These are phyloP conservation scores for Drosera capensis DNA, from an alignment of 148 eudicot species.

Conservation along the genomic window DNA sequence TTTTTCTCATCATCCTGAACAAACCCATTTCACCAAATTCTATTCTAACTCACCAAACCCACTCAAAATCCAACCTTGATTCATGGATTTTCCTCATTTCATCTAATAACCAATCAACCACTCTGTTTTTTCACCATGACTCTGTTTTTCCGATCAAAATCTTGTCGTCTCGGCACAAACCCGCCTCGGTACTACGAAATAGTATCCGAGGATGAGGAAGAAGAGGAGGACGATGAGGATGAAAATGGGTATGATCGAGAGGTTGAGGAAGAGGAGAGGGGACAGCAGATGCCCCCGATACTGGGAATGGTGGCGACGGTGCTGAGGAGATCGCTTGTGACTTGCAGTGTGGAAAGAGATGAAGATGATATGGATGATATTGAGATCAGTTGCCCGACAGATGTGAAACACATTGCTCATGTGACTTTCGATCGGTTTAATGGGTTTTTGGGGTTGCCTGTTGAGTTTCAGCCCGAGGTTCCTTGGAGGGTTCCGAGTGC, in stretches of 20 bases:
- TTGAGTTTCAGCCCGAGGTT: conserved; percentile 49
- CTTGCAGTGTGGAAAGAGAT: conserved; percentile 56
- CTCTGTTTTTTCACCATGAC: too few relatives aligned
- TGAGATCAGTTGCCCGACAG: conserved; percentile 68
- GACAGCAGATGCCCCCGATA: conserved; percentile 23
- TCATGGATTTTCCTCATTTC: too few relatives aligned
- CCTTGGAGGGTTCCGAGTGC: conserved; percentile 76
- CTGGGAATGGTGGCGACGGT: conserved; percentile 30
- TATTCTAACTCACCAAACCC: too few relatives aligned
- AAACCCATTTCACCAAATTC: too few relatives aligned
- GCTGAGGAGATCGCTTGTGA: conserved; percentile 55
- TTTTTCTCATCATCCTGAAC: too few relatives aligned
- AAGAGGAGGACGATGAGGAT: conserved; percentile 10
- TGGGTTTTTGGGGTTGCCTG: conserved; percentile 75
- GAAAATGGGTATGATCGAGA: conserved; percentile 4
- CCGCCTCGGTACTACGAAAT: conserved; percentile 1
- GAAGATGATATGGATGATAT: conserved; percentile 29
- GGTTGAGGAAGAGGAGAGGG: conserved; percentile 6
- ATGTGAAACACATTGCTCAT: conserved; percentile 70
- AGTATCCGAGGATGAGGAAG: conserved; percentile 6
- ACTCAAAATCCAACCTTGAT: too few relatives aligned
- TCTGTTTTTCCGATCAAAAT: conserved; percentile 59
- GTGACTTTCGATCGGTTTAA: conserved; percentile 78
- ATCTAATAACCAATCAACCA: too few relatives aligned
- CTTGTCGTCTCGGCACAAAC: conserved; percentile 25